These are phyloP conservation scores for Parmales sp. DNA, from an alignment of 108 stramenopile species.

Conservation along the genomic window DNA sequence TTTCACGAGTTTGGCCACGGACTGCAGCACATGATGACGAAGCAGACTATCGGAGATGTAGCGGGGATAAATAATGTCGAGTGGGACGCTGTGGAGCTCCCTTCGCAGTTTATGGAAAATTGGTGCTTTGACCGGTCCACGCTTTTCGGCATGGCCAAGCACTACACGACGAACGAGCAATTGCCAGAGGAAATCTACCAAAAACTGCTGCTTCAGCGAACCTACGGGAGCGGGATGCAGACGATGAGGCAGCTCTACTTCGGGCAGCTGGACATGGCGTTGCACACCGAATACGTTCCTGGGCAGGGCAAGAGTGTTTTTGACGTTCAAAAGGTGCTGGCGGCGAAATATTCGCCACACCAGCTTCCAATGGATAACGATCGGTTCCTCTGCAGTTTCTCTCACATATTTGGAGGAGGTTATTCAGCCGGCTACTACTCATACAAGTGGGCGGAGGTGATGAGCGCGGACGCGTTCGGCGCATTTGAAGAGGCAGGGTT, in stretches of 20 bases:
- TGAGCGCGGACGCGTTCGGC: conserved; percentile 93
- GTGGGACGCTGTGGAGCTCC: conserved; percentile 98
- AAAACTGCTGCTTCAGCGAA: conserved; percentile 82
- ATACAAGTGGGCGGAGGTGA: conserved; percentile 97
- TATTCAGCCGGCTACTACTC: conserved; percentile 91
- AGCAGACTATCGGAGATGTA: conserved; percentile 81
- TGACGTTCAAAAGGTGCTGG: conserved; percentile 80
- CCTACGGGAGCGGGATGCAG: conserved; percentile 84
- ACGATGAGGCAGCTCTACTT: conserved; percentile 90
- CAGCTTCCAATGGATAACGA: conserved; percentile 76
- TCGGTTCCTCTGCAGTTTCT: conserved; percentile 91
- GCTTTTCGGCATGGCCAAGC: conserved; percentile 88
- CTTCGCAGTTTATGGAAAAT: conserved; percentile 98
- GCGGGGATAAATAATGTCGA: conserved; percentile 93
- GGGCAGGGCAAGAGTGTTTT: conserved; percentile 61
- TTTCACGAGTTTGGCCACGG: conserved; percentile 95
- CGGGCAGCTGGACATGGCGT: conserved; percentile 87
- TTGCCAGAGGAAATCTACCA: conserved; percentile 90
- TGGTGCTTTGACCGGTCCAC: conserved; percentile 92
- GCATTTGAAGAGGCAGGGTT: conserved; percentile 96
- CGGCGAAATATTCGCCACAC: conserved; percentile 74
- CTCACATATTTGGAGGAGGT: conserved; percentile 94
- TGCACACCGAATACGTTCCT: conserved; percentile 80
- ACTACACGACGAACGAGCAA: conserved; percentile 90
- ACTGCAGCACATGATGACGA: conserved; percentile 93